Conservation (phyloP, 129 eudicot species). For the Tanacetum coccineum region DNA sequence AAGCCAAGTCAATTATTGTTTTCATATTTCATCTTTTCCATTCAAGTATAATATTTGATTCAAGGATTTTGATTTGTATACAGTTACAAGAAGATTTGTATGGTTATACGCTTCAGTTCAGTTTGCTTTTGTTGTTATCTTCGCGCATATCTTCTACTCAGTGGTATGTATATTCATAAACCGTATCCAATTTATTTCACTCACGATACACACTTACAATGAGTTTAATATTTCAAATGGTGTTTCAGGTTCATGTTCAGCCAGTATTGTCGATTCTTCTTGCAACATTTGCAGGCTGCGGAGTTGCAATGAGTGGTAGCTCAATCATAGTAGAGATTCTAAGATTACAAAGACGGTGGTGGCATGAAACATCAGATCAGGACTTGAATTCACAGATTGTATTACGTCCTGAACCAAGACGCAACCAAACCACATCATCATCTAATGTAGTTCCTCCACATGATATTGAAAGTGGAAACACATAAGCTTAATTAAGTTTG, state of each 20-base stretch:
- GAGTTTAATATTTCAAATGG: not conserved
- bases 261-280: constrained; percentile 69
- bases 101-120: constrained; percentile 81
- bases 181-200: not conserved
- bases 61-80: constrained; percentile 2
- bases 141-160: constrained; percentile 77
- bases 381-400: constrained; percentile 29
- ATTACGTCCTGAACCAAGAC: constrained; percentile 34
- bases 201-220: not conserved
- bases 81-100: constrained; percentile 75
- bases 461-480: constrained; percentile 35
- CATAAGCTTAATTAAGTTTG: constrained; percentile 36
- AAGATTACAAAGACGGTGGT: constrained; percentile 56
- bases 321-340: constrained; percentile 61
- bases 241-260: constrained; percentile 64
- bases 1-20: constrained; percentile 12
- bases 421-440: constrained; percentile 31
- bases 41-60: constrained; percentile 7
- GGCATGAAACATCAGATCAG: constrained; percentile 28
- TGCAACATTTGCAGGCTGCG: constrained; percentile 80
- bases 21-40: not conserved
- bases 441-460: constrained; percentile 19
- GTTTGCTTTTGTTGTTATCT: constrained; percentile 68
- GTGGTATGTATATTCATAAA: too few species aligned
- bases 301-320: constrained; percentile 87